A percentile compares a stretch with the other conserved stretches of the same genome.
These are phyloP conservation scores for Pythium aristosporum DNA, from an alignment of 352 stramenopile species.

Conservation along the genomic window DNA sequence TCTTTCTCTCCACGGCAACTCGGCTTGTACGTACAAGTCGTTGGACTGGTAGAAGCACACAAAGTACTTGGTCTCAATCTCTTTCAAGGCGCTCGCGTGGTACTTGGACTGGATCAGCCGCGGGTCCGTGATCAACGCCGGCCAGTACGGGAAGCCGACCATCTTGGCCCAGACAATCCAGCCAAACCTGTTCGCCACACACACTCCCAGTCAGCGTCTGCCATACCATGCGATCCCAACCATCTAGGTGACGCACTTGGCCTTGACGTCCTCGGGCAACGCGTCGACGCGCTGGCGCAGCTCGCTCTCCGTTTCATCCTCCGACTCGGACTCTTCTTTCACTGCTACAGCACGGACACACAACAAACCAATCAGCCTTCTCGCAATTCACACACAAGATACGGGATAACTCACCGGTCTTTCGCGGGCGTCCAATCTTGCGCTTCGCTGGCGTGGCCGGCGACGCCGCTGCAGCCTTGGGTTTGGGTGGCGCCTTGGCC, in stretches of 20 bases:
- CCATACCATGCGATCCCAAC: not conserved
- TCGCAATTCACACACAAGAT: not conserved
- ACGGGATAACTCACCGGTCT: constrained; percentile 24
- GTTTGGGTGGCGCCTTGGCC: constrained; percentile 1
- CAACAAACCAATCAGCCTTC: not conserved
- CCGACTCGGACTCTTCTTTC: constrained; percentile 41
- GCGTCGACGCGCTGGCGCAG: constrained; percentile 38
- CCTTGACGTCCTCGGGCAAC: constrained; percentile 58
- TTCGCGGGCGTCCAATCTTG: constrained; percentile 46
- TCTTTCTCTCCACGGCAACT: not conserved
- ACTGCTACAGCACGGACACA: constrained; percentile 15
- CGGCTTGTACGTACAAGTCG: constrained; percentile 50
- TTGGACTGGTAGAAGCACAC: constrained; percentile 82
- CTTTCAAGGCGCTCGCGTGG: constrained; percentile 46
- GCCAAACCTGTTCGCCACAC: constrained; percentile 45
- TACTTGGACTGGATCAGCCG: constrained; percentile 43
- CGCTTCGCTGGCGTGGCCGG: constrained; percentile 26
- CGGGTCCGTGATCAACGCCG: constrained; percentile 69
- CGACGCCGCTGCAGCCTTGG: constrained; percentile 7
- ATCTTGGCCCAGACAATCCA: constrained; percentile 84
- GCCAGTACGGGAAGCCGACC: constrained; percentile 80
- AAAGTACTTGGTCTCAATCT: constrained; percentile 66
- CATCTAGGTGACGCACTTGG: constrained; percentile 34
- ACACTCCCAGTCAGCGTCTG: not conserved
- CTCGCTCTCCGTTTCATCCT: constrained; percentile 36